Evolutionary conservation across 495 filamentous ascomycete genomes (phyloP).

Genomic region (Xylaria acuta): DNA sequence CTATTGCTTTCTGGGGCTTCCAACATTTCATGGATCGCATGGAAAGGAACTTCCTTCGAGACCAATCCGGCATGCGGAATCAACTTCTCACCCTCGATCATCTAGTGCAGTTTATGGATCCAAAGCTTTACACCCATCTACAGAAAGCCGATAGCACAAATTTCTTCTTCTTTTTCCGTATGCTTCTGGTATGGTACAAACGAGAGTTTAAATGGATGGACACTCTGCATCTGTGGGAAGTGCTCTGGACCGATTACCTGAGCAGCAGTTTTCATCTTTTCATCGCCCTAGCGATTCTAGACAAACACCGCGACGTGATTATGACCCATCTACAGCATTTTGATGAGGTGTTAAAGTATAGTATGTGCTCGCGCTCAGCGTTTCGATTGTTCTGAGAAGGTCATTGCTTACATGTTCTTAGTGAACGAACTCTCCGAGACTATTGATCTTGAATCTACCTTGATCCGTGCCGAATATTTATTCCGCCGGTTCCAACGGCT

Average conservation of each 20-base stretch:
- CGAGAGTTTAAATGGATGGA: constrained; percentile 92
- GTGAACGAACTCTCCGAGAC: constrained; percentile 95
- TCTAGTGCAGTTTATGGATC: constrained; percentile 94
- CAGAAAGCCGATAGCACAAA: constrained; percentile 92
- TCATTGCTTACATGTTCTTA: constrained; percentile 40
- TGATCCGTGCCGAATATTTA: constrained; percentile 85
- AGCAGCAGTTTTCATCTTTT: constrained; percentile 93
- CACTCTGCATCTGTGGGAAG: constrained; percentile 88
- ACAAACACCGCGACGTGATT: constrained; percentile 92
- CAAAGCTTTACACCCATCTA: constrained; percentile 88
- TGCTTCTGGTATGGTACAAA: constrained; percentile 98
- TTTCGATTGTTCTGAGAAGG: constrained; percentile 11
- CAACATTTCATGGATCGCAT: constrained; percentile 96
- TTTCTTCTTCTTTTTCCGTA: constrained; percentile 99
- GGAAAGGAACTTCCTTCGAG: constrained; percentile 96
- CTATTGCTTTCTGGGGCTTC: constrained; percentile 96
- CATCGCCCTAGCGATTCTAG: constrained; percentile 90
- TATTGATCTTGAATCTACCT: constrained; percentile 84
- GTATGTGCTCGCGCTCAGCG: constrained; percentile 55
- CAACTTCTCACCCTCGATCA: constrained; percentile 92
- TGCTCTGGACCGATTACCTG: constrained; percentile 90
- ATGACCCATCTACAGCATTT: constrained; percentile 94
- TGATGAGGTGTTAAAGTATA: constrained; percentile 96
- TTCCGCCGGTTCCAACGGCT: constrained; percentile 86
- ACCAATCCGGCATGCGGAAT: constrained; percentile 92